Conservation (phyloP, 371 early-diverging fungal genomes). For the Lichtheimia ramosa region DNA sequence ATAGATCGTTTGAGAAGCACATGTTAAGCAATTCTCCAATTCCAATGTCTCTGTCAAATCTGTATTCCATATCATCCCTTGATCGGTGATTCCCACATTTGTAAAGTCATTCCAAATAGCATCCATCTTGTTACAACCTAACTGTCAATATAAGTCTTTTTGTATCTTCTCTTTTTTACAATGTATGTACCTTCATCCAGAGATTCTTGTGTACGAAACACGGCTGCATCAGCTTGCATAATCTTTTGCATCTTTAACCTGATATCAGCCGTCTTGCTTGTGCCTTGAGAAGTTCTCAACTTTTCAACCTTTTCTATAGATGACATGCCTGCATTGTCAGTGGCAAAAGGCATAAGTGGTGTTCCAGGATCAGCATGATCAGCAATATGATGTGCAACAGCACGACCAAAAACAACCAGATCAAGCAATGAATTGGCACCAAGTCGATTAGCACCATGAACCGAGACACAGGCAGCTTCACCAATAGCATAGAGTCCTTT, state of each 20-base stretch:
- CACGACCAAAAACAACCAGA: conserved; percentile 97
- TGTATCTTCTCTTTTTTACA: no score
- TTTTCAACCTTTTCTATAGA: conserved; percentile 94
- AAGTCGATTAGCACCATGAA: conserved; percentile 98
- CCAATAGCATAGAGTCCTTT: conserved; percentile 96
- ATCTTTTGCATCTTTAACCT: conserved; percentile 95
- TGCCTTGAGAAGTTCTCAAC: conserved; percentile 82
- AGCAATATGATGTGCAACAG: conserved; percentile 92
- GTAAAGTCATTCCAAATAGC: no score
- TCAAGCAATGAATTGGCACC: conserved; percentile 97
- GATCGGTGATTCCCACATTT: no score
- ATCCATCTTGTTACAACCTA: no score
- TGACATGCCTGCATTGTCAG: conserved; percentile 78
- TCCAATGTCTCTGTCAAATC: no score
- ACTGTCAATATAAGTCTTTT: conserved; percentile 14
- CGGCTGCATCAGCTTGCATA: conserved; percentile 97
- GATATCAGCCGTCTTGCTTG: conserved; percentile 81
- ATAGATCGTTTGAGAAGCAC: conserved; percentile 89
- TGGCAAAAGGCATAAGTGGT: conserved; percentile 80
- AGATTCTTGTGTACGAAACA: conserved; percentile 92
- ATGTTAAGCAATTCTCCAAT: conserved; percentile 11
- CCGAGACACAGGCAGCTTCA: conserved; percentile 92
- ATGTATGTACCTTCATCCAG: conserved; percentile 79
- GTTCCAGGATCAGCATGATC: conserved; percentile 85
- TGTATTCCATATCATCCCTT: no score